Percentiles rank a stretch among this genome's conserved stretches.
Conservation (phyloP, 192 early-diverging fungal genomes). For the Geranomyces variabilis region DNA sequence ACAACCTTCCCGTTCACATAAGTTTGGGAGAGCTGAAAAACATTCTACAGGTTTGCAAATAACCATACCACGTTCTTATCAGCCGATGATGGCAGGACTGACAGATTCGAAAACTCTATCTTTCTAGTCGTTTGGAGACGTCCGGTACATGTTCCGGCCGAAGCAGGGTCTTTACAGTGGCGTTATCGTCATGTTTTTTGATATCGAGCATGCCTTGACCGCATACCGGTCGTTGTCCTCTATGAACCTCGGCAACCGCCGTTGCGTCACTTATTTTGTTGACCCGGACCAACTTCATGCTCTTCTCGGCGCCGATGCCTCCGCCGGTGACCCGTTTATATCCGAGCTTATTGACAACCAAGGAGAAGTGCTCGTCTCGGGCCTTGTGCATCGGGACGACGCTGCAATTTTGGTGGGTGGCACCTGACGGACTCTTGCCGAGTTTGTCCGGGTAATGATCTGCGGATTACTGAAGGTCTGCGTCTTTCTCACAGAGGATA, state of each 20-base stretch:
- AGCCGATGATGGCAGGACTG: no score
- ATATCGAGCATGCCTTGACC: constrained; percentile 43
- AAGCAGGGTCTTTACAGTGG: constrained; percentile 34
- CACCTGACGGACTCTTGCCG: not conserved
- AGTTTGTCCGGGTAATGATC: no score
- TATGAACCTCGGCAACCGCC: constrained; percentile 11
- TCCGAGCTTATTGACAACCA: constrained; percentile 37
- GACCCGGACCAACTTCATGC: constrained; percentile 26
- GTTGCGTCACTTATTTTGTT: constrained; percentile 38
- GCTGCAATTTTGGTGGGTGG: constrained; percentile 42
- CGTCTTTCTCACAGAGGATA: constrained; percentile 28
- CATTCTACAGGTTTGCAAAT: constrained; percentile 22
- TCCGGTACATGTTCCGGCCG: constrained; percentile 42
- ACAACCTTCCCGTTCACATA: constrained; percentile 25
- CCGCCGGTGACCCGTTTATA: not conserved
- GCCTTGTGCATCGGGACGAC: constrained; percentile 29
- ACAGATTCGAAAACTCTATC: not conserved
- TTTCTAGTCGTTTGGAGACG: constrained; percentile 40
- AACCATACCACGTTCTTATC: not conserved
- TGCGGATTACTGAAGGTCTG: no score
- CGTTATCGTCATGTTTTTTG: constrained; percentile 53
- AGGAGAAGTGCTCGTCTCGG: constrained; percentile 34
- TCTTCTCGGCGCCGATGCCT: not conserved
- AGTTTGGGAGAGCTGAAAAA: constrained; percentile 13
- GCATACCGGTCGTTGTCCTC: constrained; percentile 30